Base-by-base conservation (phyloP, 768 basidiomycete species). In the Leccinum boreale region DNA sequence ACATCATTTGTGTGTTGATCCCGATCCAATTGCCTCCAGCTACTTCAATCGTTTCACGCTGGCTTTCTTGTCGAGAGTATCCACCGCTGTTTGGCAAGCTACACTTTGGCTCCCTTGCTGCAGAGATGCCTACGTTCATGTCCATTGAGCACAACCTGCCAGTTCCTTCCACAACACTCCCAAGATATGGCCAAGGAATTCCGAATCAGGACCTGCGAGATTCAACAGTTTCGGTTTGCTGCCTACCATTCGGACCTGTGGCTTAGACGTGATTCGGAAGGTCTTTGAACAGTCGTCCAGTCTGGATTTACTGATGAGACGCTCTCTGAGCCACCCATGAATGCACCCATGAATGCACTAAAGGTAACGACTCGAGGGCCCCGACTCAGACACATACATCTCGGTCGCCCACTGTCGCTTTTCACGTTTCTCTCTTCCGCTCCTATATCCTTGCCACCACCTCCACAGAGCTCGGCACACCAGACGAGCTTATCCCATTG, bases 271-370 rank as follows among this genome's bases (percentile, higher is more conserved):
- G 1, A 83, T 90, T 46, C 80, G 86, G 45, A 74, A 78, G 59
- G 85, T 85, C 1, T 91, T 92, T 52, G 88, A 90, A 65, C 76
- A 79, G 24, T 79, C 82, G 74, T 87, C 24, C 79, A 80, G 53
- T 76, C 81, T 4, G 76, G 79, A 49, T 73, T 60, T 63, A 75
- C 75, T 58, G 74, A 77, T 11, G 82, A 83, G 60, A 76, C 77
- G 19, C 72, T 85, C 24, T 83, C 81, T 52, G 84, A 87, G 56
- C 80, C 81, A 19, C 78, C 88, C 31, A 81, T 91, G 26, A 81
- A 81, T 54, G 87, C 81, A 19, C 78, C 88, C 31, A 81, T 91
- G 26, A 81, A 81, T 54, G 87, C 87, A 8, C 70, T 93, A 53
- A 79, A 83, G 52, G 74, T 84, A 61, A 83, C 91, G 87, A 89